These are phyloP conservation scores for Thamnidium elegans DNA, from an alignment of 192 early-diverging fungal genomes.

Conservation along the genomic window DNA sequence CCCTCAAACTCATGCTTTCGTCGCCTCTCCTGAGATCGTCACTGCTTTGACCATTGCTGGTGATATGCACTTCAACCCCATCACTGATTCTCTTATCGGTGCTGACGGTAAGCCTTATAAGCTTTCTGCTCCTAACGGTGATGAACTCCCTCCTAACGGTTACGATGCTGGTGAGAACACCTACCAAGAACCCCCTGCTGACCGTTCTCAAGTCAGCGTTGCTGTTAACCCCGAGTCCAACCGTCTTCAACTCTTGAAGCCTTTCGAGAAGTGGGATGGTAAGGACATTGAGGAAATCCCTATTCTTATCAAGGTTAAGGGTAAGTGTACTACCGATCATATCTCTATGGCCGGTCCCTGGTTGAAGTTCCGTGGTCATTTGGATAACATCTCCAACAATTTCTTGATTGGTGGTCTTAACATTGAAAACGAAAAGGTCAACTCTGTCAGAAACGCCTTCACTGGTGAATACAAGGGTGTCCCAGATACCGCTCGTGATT, in stretches of 20 bases:
- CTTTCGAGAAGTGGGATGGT: conserved; percentile 89
- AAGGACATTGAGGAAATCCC: conserved; percentile 77
- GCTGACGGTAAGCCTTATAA: conserved; percentile 93
- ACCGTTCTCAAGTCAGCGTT: conserved; percentile 74
- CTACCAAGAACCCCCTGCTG: conserved; percentile 90
- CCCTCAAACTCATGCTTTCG: conserved; percentile 95
- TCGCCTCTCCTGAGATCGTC: conserved; percentile 89
- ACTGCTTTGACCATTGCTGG: conserved; percentile 96
- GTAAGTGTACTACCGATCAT: conserved; percentile 99
- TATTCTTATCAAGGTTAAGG: conserved; percentile 93
- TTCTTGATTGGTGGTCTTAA: conserved; percentile 98
- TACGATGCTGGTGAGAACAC: conserved; percentile 94
- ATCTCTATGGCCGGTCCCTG: conserved; percentile 92
- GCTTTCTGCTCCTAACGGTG: conserved; percentile 80
- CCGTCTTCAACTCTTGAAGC: conserved; percentile 87
- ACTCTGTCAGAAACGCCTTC: conserved; percentile 69
- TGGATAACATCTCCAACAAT: conserved; percentile 99
- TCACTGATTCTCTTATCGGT: conserved; percentile 84
- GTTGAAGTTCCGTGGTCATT: conserved; percentile 95
- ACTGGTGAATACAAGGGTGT: conserved; percentile 84
- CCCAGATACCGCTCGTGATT: conserved; percentile 89
- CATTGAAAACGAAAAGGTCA: conserved; percentile 78
- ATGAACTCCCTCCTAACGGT: conserved; percentile 86
- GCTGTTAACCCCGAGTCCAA: conserved; percentile 79
- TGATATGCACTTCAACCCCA: conserved; percentile 91